These are phyloP conservation scores for Pseudogymnoascus sp. DNA, from an alignment of 2,329 filamentous ascomycete species.

Conservation along the genomic window DNA sequence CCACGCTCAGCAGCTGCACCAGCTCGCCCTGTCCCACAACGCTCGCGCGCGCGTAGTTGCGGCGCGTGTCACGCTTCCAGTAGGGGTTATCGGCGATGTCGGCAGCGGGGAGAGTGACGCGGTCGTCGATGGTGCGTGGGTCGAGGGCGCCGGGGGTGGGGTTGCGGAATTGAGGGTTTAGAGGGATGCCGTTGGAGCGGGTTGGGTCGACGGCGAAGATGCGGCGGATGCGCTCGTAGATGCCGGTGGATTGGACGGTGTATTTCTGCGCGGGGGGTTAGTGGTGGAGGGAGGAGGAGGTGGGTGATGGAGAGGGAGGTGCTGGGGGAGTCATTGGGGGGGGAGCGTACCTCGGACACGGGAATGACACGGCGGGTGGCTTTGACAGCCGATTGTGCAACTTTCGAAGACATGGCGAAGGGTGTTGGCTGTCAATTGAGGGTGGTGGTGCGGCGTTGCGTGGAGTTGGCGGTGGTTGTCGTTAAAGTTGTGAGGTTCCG, in stretches of 20 bases:
- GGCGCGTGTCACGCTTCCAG: conserved; percentile 87
- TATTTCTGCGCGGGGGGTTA: conserved; percentile 63
- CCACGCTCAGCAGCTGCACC: conserved; percentile 75
- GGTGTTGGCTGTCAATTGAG: neutral
- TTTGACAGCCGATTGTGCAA: conserved; percentile 50
- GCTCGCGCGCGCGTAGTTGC: conserved; percentile 72
- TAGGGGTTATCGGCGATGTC: conserved; percentile 89
- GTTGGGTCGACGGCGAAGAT: conserved; percentile 73
- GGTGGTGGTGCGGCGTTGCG: neutral
- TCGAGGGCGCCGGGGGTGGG: conserved; percentile 69
- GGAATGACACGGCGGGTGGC: conserved; percentile 45
- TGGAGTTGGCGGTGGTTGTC: neutral
- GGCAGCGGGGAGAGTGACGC: conserved; percentile 72
- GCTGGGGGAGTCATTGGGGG: conserved; percentile 17
- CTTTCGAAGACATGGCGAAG: conserved; percentile 36
- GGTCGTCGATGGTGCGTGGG: conserved; percentile 67
- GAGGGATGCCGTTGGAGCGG: conserved; percentile 82
- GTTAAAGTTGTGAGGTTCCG: conserved; percentile 1
- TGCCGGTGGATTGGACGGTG: conserved; percentile 77
- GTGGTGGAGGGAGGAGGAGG: conserved; percentile 14
- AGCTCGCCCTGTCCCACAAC: conserved; percentile 77
- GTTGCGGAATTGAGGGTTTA: conserved; percentile 88
- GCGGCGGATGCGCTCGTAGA: conserved; percentile 79
- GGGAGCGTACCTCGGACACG: conserved; percentile 47
- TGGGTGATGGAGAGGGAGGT: conserved; percentile 16